A percentile compares a stretch with the other conserved stretches of the same genome.
These are phyloP conservation scores for Blattamonas nauphoetae DNA, from an alignment of 78 protist species.

Conservation along the genomic window DNA sequence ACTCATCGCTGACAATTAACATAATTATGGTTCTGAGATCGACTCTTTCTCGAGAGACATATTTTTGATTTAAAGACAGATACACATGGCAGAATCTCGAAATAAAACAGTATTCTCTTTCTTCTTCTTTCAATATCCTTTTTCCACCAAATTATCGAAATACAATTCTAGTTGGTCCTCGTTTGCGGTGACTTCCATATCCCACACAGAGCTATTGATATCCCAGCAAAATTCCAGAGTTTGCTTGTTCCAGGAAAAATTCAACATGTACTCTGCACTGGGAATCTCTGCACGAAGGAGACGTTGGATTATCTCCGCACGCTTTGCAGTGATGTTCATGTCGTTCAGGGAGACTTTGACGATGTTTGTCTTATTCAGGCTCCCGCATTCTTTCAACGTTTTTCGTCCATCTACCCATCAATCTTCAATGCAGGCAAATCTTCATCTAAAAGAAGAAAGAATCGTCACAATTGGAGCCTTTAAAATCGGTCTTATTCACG, in stretches of 20 bases:
- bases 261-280: conserved; percentile 87
- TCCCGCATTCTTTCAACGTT: too few species aligned
- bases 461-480: conserved; percentile 77
- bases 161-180: conserved; percentile 70
- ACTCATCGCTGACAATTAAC: too few species aligned
- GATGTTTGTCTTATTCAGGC: conserved; percentile 48
- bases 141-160: too few species aligned
- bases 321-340: conserved; percentile 81
- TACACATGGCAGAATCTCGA: too few species aligned
- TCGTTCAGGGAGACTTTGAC: conserved; percentile 83
- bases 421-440: too few species aligned
- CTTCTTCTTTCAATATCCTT: too few species aligned
- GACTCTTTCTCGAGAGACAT: too few species aligned
- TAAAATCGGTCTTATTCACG: conserved; percentile 91
- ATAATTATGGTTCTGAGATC: too few species aligned
- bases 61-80: too few species aligned
- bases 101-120: too few species aligned
- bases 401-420: too few species aligned
- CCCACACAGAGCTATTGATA: conserved; percentile 76
- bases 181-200: conserved; percentile 95
- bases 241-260: conserved; percentile 90
- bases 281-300: conserved; percentile 77
- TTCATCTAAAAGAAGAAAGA: conserved; percentile 59
- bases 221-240: conserved; percentile 76
- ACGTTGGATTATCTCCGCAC: conserved; percentile 65